Evolutionary conservation across 148 eudicot genomes (phyloP).

Genomic region (Pharnaceum exiguum): DNA sequence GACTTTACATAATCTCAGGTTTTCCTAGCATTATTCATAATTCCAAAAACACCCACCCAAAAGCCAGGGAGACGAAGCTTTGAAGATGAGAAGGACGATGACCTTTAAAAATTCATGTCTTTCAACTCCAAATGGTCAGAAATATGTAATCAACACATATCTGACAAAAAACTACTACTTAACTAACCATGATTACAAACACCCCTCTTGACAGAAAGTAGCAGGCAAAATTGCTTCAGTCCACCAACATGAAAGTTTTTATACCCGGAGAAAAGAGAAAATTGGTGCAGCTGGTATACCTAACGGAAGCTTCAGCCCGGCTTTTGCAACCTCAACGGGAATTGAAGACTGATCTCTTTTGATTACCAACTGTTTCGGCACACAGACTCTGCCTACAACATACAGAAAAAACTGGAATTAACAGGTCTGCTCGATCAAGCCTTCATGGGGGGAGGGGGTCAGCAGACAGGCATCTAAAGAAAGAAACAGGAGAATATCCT

Average conservation of each 20-base stretch:
- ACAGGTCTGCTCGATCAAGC: background rate
- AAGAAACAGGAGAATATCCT: too few species aligned
- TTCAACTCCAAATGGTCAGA: too few species aligned
- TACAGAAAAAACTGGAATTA: background rate
- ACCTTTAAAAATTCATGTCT: too few species aligned
- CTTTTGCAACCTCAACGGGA: constrained; percentile 48
- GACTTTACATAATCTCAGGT: too few species aligned
- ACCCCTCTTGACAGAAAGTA: too few species aligned
- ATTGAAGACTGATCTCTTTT: constrained; percentile 49
- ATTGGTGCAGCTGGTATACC: constrained; percentile 25
- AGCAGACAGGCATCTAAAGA: background rate
- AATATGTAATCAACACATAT: too few species aligned
- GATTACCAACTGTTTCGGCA: constrained; percentile 67
- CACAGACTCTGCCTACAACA: constrained; percentile 51
- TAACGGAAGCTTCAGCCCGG: constrained; percentile 62
- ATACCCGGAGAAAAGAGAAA: background rate
- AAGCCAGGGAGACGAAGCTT: too few species aligned
- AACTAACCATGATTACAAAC: too few species aligned
- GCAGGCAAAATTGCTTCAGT: background rate
- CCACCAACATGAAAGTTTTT: background rate
- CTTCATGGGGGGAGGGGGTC: background rate
- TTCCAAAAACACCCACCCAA: too few species aligned
- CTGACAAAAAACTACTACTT: too few species aligned
- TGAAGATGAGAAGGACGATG: too few species aligned
- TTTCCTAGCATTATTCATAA: too few species aligned